Evolutionary conservation across 345 rosid genomes (phyloP), one percentile per base, ranked within the genome.

Genomic region (Citropsis articulata): DNA sequence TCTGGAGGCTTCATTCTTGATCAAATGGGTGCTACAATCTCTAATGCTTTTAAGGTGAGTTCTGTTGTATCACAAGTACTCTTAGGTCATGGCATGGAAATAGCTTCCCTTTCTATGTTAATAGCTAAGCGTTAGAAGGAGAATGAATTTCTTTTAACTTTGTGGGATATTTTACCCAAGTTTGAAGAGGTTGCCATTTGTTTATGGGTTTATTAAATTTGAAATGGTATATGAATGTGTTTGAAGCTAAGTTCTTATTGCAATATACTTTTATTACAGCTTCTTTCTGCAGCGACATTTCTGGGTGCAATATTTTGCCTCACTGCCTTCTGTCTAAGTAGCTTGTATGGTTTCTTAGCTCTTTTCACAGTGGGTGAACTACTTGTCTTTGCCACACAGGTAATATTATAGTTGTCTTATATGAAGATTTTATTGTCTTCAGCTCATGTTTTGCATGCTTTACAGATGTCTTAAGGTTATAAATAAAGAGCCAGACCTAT

Each of bases 331-430:
- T 94, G 91, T 81, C 70, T 90, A 65, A 91, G 81, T 86, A 90
- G 84, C 83, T 70, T 92, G 93, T 92, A 90, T 81, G 88, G 77
- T 19, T 96, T 96, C 87, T 80, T 94, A 10, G 98, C 76, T 76
- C 85, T 96, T 36, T 92, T 96, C 40, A 84, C 94, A 24, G 68
- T 94, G 59, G 99, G 99, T 53, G 99, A 96, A 76, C 87, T 96
- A 65, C 88, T 93, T 70, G 91, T 96, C 80, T 96, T 96, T 80
- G 97, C 98, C 18, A 91, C 98, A 35, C 99, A 96, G 99, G 99
- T 96, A 90, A 60, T 75, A 21, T 28, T 31, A 40, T 3, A 71
- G 70, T 48, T 48, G 74, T 64, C 12, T 60, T 9, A 45, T 50
- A 68, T 60, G 66, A 22, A 55, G 71, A 63, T 8, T 73, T 62